Evolutionary conservation across 2,329 filamentous ascomycete species (phyloP).

Genomic region (Penicillium occitanis): DNA sequence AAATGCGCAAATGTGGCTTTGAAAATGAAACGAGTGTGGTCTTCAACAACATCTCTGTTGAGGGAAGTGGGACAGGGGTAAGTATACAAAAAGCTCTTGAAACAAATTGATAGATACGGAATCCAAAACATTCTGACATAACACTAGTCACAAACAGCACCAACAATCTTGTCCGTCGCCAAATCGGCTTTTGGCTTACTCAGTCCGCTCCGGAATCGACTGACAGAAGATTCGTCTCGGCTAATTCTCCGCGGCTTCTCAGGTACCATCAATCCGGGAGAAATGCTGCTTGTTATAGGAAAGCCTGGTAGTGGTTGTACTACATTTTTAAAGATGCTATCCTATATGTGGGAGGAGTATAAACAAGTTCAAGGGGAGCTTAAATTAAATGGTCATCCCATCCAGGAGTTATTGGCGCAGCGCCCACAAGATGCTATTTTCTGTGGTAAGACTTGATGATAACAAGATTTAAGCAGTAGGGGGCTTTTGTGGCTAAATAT

Average conservation of each 20-base stretch:
- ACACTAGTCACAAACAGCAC: slow-evolving; percentile 14
- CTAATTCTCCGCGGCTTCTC: slow-evolving; percentile 69
- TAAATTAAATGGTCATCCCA: slow-evolving; percentile 19
- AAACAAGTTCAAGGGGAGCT: slow-evolving; percentile 65
- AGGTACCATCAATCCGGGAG: slow-evolving; percentile 48
- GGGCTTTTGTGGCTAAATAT: slow-evolving; percentile 58
- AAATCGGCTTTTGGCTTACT: slow-evolving; percentile 19
- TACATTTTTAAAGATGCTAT: slow-evolving; percentile 65
- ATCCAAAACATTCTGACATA: neutral
- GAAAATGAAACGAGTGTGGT: neutral
- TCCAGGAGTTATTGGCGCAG: neutral
- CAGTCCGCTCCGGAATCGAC: neutral
- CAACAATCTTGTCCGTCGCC: slow-evolving; percentile 12
- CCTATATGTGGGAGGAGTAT: slow-evolving; percentile 63
- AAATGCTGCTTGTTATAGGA: slow-evolving; percentile 63
- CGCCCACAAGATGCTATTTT: slow-evolving; percentile 6
- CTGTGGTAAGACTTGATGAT: neutral
- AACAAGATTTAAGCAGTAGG: neutral
- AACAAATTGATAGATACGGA: no score
- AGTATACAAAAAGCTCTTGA: neutral
- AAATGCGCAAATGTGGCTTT: neutral
- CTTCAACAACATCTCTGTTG: slow-evolving; percentile 4
- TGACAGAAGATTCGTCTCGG: neutral
- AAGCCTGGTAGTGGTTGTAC: slow-evolving; percentile 70
- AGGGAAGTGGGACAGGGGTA: slow-evolving; percentile 16